phyloP scores from a whole-genome alignment of 2,329 filamentous ascomycete genomes.

The Diaporthe ampelina region DNA sequence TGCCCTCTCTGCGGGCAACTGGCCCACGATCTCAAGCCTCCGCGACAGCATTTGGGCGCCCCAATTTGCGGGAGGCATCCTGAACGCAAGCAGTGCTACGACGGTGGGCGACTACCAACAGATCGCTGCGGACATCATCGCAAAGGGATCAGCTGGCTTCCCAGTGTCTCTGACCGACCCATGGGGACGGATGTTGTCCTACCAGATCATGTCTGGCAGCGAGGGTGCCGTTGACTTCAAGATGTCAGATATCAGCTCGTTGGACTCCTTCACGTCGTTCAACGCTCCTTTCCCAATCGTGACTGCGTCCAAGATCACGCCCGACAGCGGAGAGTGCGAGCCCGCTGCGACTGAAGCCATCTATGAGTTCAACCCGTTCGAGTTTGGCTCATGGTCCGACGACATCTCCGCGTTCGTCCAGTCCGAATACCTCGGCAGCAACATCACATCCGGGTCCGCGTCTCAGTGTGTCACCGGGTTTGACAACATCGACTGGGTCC shows the following conservation, averaged over 20 bases:
- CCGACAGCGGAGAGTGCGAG: constrained; percentile 38
- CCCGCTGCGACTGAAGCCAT: constrained; percentile 50
- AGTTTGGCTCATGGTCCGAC: constrained; percentile 60
- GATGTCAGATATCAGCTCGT: constrained; percentile 25
- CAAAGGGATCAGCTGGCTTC: constrained; percentile 33
- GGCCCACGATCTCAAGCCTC: constrained; percentile 41
- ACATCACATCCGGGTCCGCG: constrained; percentile 48
- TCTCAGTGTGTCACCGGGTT: constrained; percentile 56
- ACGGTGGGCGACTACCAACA: constrained; percentile 25
- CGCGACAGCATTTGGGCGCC: constrained; percentile 34
- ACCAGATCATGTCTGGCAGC: constrained; percentile 38
- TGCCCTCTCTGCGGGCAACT: constrained; percentile 42
- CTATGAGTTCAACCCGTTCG: constrained; percentile 60
- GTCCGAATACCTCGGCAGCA: constrained; percentile 57
- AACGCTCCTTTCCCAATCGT: constrained; percentile 44
- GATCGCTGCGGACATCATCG: constrained; percentile 32
- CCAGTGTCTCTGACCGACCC: constrained; percentile 39
- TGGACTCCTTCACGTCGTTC: constrained; percentile 37
- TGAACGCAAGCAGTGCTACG: constrained; percentile 22
- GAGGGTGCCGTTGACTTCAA: constrained; percentile 28
- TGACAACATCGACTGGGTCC: constrained; percentile 62
- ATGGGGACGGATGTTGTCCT: constrained; percentile 38
- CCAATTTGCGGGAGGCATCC: constrained; percentile 35
- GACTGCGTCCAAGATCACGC: constrained; percentile 42
- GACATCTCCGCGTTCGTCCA: constrained; percentile 55